Evolutionary conservation across 83 land plant species (phyloP).

Genomic region (Thuja plicata): DNA sequence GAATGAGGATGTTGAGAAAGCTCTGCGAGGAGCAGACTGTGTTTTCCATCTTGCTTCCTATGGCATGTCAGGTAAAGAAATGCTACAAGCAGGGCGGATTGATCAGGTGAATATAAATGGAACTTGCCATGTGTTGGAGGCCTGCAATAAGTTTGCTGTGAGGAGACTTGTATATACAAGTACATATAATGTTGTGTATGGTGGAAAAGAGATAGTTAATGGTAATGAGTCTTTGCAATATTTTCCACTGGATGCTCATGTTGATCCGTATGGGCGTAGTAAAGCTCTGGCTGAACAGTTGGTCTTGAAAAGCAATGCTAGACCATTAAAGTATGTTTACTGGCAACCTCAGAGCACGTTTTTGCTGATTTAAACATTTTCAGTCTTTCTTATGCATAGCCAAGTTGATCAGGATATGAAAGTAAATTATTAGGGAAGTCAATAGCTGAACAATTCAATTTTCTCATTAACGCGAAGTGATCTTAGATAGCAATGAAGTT

Average conservation of each 20-base stretch:
- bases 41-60: conserved; percentile 92
- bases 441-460: background rate
- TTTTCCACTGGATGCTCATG: conserved; percentile 78
- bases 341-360: background rate
- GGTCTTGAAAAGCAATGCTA: conserved; percentile 80
- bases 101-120: conserved; percentile 90
- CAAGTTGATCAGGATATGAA: background rate
- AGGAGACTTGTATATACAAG: conserved; percentile 84
- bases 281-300: conserved; percentile 93
- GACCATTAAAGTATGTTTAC: conserved; percentile 66
- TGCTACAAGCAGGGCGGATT: conserved; percentile 74
- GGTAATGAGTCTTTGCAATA: conserved; percentile 80
- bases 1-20: conserved; percentile 70
- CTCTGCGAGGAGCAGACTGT: conserved; percentile 75
- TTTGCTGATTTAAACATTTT: background rate
- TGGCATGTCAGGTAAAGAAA: conserved; percentile 94
- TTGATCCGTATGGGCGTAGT: conserved; percentile 86
- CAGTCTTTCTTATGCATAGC: background rate
- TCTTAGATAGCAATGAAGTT: background rate
- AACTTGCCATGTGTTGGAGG: conserved; percentile 77
- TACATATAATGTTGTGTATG: conserved; percentile 93
- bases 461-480: background rate
- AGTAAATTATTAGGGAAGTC: background rate
- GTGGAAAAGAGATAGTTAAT: conserved; percentile 81
- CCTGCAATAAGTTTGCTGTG: conserved; percentile 71